phyloP scores from a whole-genome alignment of 345 rosid genomes.

The Pistacia atlantica region DNA sequence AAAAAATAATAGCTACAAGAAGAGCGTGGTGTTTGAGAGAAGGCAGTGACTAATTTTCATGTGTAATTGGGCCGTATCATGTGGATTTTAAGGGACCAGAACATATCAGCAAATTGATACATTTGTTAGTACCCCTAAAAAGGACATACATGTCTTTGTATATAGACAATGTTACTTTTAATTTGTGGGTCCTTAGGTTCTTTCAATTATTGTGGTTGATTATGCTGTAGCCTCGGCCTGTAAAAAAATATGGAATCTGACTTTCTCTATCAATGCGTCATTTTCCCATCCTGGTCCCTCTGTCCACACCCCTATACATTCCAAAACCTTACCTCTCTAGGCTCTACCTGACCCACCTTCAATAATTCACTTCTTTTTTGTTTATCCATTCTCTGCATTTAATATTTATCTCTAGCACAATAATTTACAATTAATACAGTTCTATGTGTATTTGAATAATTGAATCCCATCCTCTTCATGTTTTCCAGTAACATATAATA shows the following conservation, averaged over 20 bases:
- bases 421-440: too few species aligned
- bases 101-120: background rate
- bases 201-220: slow-evolving; percentile 36
- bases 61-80: background rate
- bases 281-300: slow-evolving; percentile 18
- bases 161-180: slow-evolving; percentile 11
- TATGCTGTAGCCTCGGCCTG: slow-evolving; percentile 2
- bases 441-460: too few species aligned
- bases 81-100: slow-evolving; percentile 1
- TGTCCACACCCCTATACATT: background rate
- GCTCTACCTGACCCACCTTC: background rate
- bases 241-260: slow-evolving; percentile 12
- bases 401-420: too few species aligned
- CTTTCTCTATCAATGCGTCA: slow-evolving; percentile 20
- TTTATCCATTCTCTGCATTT: background rate
- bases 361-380: slow-evolving; percentile 12
- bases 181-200: slow-evolving; percentile 30
- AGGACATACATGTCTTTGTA: slow-evolving; percentile 22
- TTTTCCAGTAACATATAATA: too few species aligned
- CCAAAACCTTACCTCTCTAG: slow-evolving; percentile 4
- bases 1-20: too few species aligned
- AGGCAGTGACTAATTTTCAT: too few species aligned
- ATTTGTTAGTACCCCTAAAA: slow-evolving; percentile 8
- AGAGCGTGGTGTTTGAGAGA: too few species aligned
- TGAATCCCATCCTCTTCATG: too few species aligned